phyloP scores from a whole-genome alignment of 257 asterid species.

The Fraxinus cuspidata region DNA sequence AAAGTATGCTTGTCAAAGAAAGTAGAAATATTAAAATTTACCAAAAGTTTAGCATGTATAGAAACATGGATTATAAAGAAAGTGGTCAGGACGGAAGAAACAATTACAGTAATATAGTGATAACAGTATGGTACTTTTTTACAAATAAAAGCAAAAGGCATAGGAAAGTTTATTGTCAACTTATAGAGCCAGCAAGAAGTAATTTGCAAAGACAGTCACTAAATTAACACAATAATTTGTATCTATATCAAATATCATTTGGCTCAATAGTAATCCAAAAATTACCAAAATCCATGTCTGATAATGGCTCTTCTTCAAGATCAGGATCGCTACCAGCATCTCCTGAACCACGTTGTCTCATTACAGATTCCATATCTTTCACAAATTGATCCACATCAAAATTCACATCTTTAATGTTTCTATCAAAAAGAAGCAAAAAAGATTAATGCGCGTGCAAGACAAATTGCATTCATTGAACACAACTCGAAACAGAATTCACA shows the following conservation, averaged over 20 bases:
- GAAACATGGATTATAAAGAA: neutral
- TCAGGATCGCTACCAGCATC: slow-evolving; percentile 52
- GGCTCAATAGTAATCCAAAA: slow-evolving; percentile 7
- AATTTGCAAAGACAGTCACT: neutral
- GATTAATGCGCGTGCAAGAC: slow-evolving; percentile 11
- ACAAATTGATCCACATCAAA: slow-evolving; percentile 82
- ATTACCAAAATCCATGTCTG: slow-evolving; percentile 86
- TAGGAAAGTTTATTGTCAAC: slow-evolving; percentile 5
- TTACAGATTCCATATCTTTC: slow-evolving; percentile 76
- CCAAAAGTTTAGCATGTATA: neutral
- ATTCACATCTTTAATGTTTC: slow-evolving; percentile 62
- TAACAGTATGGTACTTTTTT: neutral
- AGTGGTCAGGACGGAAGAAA: neutral
- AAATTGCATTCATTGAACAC: neutral
- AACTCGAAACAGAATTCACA: slow-evolving; percentile 6
- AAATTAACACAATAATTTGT: slow-evolving; percentile 5
- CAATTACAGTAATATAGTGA: neutral
- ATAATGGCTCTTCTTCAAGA: slow-evolving; percentile 63
- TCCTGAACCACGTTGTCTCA: slow-evolving; percentile 52
- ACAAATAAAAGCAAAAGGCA: slow-evolving; percentile 2
- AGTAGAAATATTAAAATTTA: neutral
- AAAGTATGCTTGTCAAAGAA: neutral
- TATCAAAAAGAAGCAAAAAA: slow-evolving; percentile 25
- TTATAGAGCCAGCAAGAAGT: neutral
- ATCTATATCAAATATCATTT: slow-evolving; percentile 11